Conservation (phyloP, 164 flowering plant genomes). For the Berberis thunbergii region DNA sequence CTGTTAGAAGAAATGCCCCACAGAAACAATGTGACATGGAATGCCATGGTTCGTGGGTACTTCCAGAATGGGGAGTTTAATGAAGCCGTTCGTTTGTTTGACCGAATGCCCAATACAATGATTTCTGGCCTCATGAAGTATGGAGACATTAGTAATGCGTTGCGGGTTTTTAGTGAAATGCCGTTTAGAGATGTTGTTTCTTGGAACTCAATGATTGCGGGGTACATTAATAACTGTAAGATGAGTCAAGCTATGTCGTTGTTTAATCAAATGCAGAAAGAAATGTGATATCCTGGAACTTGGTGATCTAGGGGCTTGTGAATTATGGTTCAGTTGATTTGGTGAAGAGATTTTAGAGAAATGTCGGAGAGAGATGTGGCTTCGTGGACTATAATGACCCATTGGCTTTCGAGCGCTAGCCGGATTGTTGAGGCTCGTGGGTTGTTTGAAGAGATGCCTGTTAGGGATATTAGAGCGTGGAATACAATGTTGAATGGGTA, state of each 20-base stretch:
- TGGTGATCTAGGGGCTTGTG: conserved; percentile 41
- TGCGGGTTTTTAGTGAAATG: conserved; percentile 34
- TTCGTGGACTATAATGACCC: conserved; percentile 56
- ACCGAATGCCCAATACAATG: conserved; percentile 51
- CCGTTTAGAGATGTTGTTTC: conserved; percentile 41
- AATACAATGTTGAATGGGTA: conserved; percentile 48
- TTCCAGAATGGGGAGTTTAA: conserved; percentile 32
- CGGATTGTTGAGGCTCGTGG: conserved; percentile 36
- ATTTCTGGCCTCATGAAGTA: conserved; percentile 43
- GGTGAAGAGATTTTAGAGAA: conserved; percentile 25
- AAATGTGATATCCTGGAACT: conserved; percentile 58
- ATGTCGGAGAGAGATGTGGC: conserved; percentile 41
- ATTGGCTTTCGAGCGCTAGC: conserved; percentile 30
- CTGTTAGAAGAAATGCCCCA: conserved; percentile 53
- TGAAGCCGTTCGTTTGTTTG: conserved; percentile 28
- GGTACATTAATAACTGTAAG: conserved; percentile 35
- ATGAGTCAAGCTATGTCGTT: conserved; percentile 31
- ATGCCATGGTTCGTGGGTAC: conserved; percentile 58
- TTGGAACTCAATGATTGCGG: conserved; percentile 62
- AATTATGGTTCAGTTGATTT: conserved; percentile 16
- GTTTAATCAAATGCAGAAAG: conserved; percentile 39
- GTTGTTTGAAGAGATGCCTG: conserved; percentile 43
- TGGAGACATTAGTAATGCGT: conserved; percentile 35
- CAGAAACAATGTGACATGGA: conserved; percentile 43
- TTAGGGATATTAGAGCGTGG: conserved; percentile 47